Percentiles rank a stretch among this genome's conserved stretches.
phyloP scores from a whole-genome alignment of 306 rosid genomes.

The Delonix regia region DNA sequence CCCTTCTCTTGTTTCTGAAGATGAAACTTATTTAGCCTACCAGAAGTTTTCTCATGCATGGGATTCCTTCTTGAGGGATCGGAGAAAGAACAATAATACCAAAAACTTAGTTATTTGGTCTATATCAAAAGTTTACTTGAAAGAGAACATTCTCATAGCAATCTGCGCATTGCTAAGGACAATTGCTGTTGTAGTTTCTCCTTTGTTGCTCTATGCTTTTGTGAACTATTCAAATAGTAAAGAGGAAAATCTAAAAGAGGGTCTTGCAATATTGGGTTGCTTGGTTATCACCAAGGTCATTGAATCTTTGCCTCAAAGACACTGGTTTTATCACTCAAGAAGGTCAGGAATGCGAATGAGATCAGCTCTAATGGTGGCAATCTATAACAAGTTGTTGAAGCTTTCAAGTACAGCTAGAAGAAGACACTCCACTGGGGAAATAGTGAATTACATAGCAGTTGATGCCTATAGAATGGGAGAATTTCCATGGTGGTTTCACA shows the following conservation, averaged over 20 bases:
- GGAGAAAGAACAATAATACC: conserved; percentile 35
- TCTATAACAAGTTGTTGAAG: conserved; percentile 68
- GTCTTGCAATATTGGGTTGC: conserved; percentile 57
- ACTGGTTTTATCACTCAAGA: conserved; percentile 64
- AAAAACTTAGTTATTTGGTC: conserved; percentile 57
- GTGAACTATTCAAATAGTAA: conserved; percentile 54
- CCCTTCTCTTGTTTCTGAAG: conserved; percentile 66
- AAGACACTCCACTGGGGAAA: conserved; percentile 75
- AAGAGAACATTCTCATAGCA: conserved; percentile 60
- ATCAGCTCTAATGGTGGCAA: conserved; percentile 80
- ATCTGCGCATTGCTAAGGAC: conserved; percentile 55
- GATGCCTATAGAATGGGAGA: conserved; percentile 90
- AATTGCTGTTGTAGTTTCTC: conserved; percentile 55
- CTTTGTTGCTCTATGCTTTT: conserved; percentile 69
- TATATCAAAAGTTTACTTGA: conserved; percentile 50
- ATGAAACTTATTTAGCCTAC: conserved; percentile 56
- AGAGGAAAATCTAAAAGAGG: conserved; percentile 38
- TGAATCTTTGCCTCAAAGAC: conserved; percentile 74
- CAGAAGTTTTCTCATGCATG: conserved; percentile 54
- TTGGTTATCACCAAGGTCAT: conserved; percentile 51
- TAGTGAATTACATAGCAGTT: conserved; percentile 76
- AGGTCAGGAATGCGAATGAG: conserved; percentile 81
- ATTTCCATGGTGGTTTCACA: conserved; percentile 86
- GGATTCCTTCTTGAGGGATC: conserved; percentile 49
- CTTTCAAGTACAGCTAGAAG: conserved; percentile 65